Conservation (phyloP, 257 asterid genomes). For the Lantana camara region DNA sequence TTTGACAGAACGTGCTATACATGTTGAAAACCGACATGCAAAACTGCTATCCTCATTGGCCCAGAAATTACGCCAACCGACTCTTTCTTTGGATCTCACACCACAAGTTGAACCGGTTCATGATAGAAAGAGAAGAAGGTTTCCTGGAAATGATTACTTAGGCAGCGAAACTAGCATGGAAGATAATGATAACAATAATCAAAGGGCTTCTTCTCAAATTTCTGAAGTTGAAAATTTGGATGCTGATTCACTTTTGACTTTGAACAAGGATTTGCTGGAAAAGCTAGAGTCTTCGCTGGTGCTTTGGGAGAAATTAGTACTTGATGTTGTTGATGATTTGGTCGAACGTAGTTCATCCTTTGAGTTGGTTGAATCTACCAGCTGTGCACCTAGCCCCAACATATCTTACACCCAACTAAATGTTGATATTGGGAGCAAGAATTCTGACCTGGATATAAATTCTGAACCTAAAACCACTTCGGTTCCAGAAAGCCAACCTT, state of each 20-base stretch:
- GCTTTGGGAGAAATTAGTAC: constrained; percentile 63
- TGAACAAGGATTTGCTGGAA: constrained; percentile 51
- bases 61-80: constrained; percentile 45
- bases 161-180: constrained; percentile 42
- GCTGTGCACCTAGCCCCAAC: constrained; percentile 51
- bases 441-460: constrained; percentile 68
- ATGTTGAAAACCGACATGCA: constrained; percentile 47
- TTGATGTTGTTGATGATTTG: constrained; percentile 45
- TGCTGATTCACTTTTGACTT: constrained; percentile 42
- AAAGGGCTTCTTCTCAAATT: constrained; percentile 40
- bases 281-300: constrained; percentile 61
- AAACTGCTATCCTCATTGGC: constrained; percentile 61
- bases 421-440: constrained; percentile 37
- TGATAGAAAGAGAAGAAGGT: constrained; percentile 75
- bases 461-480: constrained; percentile 51
- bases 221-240: constrained; percentile 39
- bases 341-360: constrained; percentile 40
- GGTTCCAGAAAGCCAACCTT: constrained; percentile 32
- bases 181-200: constrained; percentile 21
- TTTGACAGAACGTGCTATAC: constrained; percentile 48
- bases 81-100: constrained; percentile 38
- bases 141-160: constrained; percentile 50
- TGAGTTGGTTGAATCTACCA: constrained; percentile 52
- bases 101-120: constrained; percentile 50
- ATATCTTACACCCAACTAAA: constrained; percentile 59